A percentile compares a stretch with the other conserved stretches of the same genome.
Evolutionary conservation across 129 eudicot genomes (phyloP).

Genomic region (Lactuca sativa): DNA sequence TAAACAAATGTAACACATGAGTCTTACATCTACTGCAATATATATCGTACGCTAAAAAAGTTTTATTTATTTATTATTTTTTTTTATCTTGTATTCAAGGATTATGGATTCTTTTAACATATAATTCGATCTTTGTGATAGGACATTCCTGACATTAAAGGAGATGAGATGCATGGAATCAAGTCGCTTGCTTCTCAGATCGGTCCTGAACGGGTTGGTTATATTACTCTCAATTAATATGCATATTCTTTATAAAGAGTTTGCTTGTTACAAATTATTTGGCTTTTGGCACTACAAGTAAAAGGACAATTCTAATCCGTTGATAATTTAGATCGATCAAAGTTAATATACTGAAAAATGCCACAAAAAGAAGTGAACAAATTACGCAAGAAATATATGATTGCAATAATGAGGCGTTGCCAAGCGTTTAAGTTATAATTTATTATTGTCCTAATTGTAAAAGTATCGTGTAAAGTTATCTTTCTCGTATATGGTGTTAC

Average conservation of each 20-base stretch:
- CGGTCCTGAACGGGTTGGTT: slow-evolving; percentile 33
- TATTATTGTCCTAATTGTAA: no score
- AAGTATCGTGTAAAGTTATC: no score
- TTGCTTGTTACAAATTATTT: neutral
- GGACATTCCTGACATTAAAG: slow-evolving; percentile 43
- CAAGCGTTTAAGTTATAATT: neutral
- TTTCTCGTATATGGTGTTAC: no score
- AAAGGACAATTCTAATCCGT: neutral
- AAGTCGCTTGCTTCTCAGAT: slow-evolving; percentile 35
- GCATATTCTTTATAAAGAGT: neutral
- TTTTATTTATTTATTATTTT: no score
- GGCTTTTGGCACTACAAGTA: neutral
- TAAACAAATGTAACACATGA: no score
- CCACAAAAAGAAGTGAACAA: neutral
- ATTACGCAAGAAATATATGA: no score
- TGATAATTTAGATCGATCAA: no score
- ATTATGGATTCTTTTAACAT: neutral
- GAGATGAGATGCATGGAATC: slow-evolving; percentile 42
- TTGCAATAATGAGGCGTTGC: neutral
- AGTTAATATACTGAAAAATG: neutral
- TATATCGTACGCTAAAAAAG: neutral
- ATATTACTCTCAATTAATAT: neutral
- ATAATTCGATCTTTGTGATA: neutral
- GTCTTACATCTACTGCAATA: no score
- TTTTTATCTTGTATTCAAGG: neutral